Base-by-base conservation (phyloP, 306 rosid species). In the Pueraria montana region DNA sequence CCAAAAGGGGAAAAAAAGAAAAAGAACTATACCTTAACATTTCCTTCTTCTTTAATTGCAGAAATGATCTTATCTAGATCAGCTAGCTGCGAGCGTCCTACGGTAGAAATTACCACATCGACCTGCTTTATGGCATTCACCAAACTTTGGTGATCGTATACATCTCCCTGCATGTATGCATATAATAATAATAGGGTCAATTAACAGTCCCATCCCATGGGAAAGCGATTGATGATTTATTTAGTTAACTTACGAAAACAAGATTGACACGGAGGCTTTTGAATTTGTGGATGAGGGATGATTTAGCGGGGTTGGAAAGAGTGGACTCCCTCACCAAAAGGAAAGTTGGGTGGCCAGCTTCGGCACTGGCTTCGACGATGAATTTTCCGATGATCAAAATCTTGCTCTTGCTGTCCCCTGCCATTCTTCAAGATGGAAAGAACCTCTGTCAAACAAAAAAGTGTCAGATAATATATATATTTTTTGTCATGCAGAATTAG, bases 141-240 rank as follows among this genome's bases (percentile, higher is more conserved):
- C 89, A 94, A 86, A 83, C 92, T 90, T 72, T 79, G 90, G 61
- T 87, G 96, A 77, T 92, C 92, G 70, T 84, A 23, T 4, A 94
- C 77, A 79, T 94, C 98, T 20, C 96, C 97, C 97, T 94, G 84
- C 46, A n/a, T n/a, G n/a, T n/a, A n/a, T n/a, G n/a, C n/a, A 24
- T 34, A 34, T 34, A 34, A 34, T 34, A 27, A 27, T 27, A 4
- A 34, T 34, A 34, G 5, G 40, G 40, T 34, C 40, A 34, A n/a
- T n/a, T n/a, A n/a, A n/a, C n/a, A n/a, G n/a, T n/a, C n/a, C n/a
- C n/a, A n/a, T n/a, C n/a, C n/a, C n/a, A n/a, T n/a, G n/a, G n/a
- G n/a, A n/a, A n/a, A n/a, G n/a, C n/a, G n/a, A n/a, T n/a, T n/a
- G n/a, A n/a, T n/a, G n/a, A n/a, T n/a, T n/a, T n/a, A n/a, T n/a